These are phyloP conservation scores for Fusarium anthophilum DNA, from an alignment of 2,329 filamentous ascomycete species.

Conservation along the genomic window DNA sequence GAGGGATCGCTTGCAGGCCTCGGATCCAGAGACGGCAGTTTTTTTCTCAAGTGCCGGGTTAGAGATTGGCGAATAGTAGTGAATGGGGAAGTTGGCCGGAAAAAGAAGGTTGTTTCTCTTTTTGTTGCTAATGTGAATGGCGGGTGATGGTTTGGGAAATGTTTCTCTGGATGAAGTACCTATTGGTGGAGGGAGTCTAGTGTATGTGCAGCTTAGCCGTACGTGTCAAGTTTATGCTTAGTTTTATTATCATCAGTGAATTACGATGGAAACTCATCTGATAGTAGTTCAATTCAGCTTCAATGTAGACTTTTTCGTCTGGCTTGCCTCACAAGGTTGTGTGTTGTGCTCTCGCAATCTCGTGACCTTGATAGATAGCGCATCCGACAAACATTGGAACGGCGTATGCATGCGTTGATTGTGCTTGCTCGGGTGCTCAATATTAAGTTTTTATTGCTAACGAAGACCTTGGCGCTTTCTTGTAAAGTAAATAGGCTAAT, in stretches of 20 bases:
- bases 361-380: neutral
- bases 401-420: neutral
- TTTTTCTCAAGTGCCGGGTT: slow-evolving; percentile 4
- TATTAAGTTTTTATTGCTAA: too few species aligned
- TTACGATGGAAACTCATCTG: too few species aligned
- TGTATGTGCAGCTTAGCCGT: too few species aligned
- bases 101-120: neutral
- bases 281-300: neutral
- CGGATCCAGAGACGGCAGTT: neutral
- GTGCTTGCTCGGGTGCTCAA: neutral
- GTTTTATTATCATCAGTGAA: neutral
- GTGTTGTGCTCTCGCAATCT: neutral
- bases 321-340: neutral
- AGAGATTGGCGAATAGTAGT: neutral
- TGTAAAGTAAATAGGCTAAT: accelerated
- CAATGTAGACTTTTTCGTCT: accelerated
- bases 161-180: neutral
- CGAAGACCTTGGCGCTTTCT: neutral
- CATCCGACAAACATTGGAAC: neutral
- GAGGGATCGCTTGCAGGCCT: slow-evolving; percentile 10
- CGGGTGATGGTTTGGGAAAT: neutral
- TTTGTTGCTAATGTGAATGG: neutral
- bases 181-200: neutral
- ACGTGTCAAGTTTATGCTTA: neutral
- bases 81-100: neutral